Conservation (phyloP, 2,329 filamentous ascomycete species). For the Parastagonospora nodorum region DNA sequence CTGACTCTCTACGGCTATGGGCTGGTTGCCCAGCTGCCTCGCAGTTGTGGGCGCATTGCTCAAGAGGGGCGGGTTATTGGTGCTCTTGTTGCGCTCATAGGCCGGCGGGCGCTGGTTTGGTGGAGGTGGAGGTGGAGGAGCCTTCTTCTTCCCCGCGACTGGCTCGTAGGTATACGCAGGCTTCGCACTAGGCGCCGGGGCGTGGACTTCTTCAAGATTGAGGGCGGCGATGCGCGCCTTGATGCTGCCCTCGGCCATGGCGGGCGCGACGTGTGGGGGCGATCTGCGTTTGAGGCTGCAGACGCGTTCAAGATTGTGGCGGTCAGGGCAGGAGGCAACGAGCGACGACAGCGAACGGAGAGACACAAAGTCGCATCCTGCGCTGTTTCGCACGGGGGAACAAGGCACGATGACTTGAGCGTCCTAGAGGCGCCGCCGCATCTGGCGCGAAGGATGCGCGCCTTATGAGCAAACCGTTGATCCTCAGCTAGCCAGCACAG, state of each 20-base stretch:
- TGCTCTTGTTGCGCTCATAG: constrained; percentile 39
- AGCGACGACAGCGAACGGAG: constrained; percentile 1
- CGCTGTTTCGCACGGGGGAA: not conserved
- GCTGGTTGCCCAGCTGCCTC: constrained; percentile 47
- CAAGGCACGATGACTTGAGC: not conserved
- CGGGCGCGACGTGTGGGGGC: constrained; percentile 13
- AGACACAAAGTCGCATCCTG: constrained; percentile 3
- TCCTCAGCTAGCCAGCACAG: constrained; percentile 9
- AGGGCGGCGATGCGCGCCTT: constrained; percentile 55
- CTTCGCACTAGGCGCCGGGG: constrained; percentile 40
- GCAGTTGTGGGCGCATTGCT: constrained; percentile 42
- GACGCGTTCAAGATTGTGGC: constrained; percentile 7
- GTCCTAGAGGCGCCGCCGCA: constrained; percentile 1
- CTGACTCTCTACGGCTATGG: constrained; percentile 24
- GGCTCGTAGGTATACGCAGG: constrained; percentile 45
- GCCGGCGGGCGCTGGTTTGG: constrained; percentile 43
- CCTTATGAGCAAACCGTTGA: constrained; percentile 4
- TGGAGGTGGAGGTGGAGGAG: constrained; percentile 46
- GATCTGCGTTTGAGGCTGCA: constrained; percentile 8
- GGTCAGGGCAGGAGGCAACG: constrained; percentile 6
- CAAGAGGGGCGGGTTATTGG: constrained; percentile 49
- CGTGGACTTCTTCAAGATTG: constrained; percentile 53
- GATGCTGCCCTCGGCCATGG: constrained; percentile 46
- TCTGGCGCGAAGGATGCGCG: not conserved
- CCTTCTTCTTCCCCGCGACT: constrained; percentile 40